Conservation (phyloP, 73 alveolate species). For the Paramecium pentaurelia region DNA sequence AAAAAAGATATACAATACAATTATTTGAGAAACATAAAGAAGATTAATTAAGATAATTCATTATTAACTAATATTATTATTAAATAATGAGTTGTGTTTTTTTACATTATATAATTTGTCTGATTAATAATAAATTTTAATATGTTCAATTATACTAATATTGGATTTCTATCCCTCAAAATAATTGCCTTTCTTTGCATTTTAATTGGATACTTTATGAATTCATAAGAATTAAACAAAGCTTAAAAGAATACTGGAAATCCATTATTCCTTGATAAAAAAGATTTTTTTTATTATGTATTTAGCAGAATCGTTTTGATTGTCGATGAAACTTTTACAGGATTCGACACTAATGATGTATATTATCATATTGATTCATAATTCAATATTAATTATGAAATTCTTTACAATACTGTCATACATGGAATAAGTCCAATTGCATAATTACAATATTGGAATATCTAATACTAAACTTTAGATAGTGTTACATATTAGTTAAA, state of each 20-base stretch:
- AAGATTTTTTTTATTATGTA: neutral
- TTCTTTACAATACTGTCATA: neutral
- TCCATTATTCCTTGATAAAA: neutral
- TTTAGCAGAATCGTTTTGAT: neutral
- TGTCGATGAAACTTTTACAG: neutral
- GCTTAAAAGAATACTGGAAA: neutral
- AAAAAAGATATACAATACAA: too few relatives aligned
- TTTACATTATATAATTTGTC: neutral
- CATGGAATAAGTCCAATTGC: conserved; percentile 36
- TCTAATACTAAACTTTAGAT: neutral
- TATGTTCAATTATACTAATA: neutral
- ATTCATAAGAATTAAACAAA: neutral
- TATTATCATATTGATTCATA: conserved; percentile 14
- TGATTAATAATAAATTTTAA: neutral
- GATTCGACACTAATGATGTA: neutral
- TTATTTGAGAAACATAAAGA: too few relatives aligned
- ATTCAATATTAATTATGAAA: neutral
- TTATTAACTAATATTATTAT: too few relatives aligned
- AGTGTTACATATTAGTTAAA: neutral
- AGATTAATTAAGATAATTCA: too few relatives aligned
- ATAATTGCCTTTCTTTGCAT: neutral
- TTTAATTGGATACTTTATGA: neutral
- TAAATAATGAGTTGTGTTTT: neutral
- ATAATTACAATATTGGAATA: conserved; percentile 47
- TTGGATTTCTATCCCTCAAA: neutral